Evolutionary conservation across 192 early-diverging fungal species (phyloP).

Genomic region (Martensiomyces pterosporus): DNA sequence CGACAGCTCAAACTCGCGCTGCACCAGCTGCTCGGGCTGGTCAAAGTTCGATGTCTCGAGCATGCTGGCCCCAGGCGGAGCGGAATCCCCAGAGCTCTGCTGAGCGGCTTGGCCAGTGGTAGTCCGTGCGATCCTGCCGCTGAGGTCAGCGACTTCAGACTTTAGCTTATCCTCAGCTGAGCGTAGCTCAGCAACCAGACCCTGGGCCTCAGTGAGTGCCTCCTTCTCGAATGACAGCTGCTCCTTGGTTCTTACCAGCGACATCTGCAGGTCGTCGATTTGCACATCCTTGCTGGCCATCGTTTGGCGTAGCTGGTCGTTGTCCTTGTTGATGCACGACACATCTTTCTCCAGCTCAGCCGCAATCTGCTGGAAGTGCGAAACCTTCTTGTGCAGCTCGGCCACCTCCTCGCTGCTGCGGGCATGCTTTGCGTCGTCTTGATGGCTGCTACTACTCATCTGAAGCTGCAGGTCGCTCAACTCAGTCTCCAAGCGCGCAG

Average conservation of each 20-base stretch:
- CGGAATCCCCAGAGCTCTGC: no score
- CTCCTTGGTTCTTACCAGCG: slow-evolving; percentile 5
- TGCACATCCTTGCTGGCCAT: slow-evolving; percentile 12
- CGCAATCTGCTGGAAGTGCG: slow-evolving; percentile 8
- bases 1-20: slow-evolving; percentile 3
- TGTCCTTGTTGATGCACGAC: slow-evolving; percentile 4
- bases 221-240: slow-evolving; percentile 5
- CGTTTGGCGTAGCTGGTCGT: slow-evolving; percentile 21
- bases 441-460: background rate
- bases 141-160: background rate
- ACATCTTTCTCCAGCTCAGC: slow-evolving; percentile 15
- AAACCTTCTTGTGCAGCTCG: slow-evolving; percentile 3
- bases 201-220: slow-evolving; percentile 7
- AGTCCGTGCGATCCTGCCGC: background rate
- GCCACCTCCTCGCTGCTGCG: no score
- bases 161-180: background rate
- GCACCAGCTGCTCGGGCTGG: background rate
- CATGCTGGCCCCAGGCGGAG: no score
- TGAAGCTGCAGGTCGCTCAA: slow-evolving; percentile 18
- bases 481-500: slow-evolving; percentile 36
- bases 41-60: slow-evolving; percentile 15
- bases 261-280: slow-evolving; percentile 16
- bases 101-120: background rate
- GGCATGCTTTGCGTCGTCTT: background rate
- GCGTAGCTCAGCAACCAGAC: slow-evolving; percentile 1